phyloP scores from a whole-genome alignment of 2,329 filamentous ascomycete species.

The Teratosphaeria destructans region DNA sequence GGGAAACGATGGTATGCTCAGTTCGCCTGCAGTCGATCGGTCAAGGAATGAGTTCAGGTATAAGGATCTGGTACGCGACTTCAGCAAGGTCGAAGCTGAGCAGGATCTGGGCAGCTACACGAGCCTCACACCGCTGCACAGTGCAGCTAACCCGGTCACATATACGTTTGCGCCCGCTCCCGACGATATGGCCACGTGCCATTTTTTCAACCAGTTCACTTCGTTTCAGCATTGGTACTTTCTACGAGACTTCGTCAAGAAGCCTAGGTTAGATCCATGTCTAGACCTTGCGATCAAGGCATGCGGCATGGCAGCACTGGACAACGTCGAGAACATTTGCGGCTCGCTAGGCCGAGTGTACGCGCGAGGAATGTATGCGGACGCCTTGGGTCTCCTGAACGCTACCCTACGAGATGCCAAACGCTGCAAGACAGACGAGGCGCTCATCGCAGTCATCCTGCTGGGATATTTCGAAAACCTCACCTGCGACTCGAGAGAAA shows the following conservation, averaged over 20 bases:
- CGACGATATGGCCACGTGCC: slow-evolving; percentile 19
- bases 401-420: slow-evolving; percentile 21
- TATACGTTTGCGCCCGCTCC: slow-evolving; percentile 8
- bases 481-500: slow-evolving; percentile 21
- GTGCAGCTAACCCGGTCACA: not conserved
- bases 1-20: slow-evolving; percentile 17
- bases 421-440: slow-evolving; percentile 21
- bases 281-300: slow-evolving; percentile 20
- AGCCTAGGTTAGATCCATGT: slow-evolving; percentile 13
- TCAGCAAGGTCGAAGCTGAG: not conserved
- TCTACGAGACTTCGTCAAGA: slow-evolving; percentile 9
- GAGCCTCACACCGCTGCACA: not conserved
- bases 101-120: not conserved
- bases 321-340: slow-evolving; percentile 16
- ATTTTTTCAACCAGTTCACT: slow-evolving; percentile 23
- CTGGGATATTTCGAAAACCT: slow-evolving; percentile 29
- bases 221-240: slow-evolving; percentile 20
- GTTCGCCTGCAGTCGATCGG: slow-evolving; percentile 13
- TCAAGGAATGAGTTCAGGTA: not conserved
- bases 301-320: slow-evolving; percentile 22
- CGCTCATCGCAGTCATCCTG: slow-evolving; percentile 26
- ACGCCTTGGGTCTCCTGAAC: slow-evolving; percentile 26
- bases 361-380: slow-evolving; percentile 16
- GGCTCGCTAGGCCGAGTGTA: slow-evolving; percentile 13
- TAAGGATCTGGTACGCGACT: not conserved